Percentiles rank a stretch among this genome's conserved stretches.
Conservation (phyloP, 805 yeast species). For the Teunomyces pallodes region DNA sequence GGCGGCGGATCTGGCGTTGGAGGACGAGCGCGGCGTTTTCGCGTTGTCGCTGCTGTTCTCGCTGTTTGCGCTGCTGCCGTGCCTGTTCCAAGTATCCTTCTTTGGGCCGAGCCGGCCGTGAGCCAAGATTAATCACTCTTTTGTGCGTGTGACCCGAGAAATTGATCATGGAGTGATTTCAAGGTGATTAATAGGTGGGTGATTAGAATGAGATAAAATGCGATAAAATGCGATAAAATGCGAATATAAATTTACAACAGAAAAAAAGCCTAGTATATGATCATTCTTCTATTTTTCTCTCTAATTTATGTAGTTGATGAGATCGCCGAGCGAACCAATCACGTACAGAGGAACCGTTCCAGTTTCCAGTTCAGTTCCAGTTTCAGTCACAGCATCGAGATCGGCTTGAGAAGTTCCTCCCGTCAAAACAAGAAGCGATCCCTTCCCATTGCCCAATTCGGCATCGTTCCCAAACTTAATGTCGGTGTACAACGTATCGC, state of each 20-base stretch:
- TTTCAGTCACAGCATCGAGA: constrained; percentile 14
- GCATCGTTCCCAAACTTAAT: constrained; percentile 45
- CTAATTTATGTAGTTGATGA: constrained; percentile 11
- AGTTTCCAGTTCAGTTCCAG: constrained; percentile 10
- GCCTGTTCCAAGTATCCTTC: constrained; percentile 57
- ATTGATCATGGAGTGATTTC: constrained; percentile 36
- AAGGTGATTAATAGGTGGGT: no score
- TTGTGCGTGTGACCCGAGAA: constrained; percentile 68
- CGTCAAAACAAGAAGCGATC: constrained; percentile 33
- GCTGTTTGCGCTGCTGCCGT: constrained; percentile 58
- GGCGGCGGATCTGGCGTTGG: constrained; percentile 48
- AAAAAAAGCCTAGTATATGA: no score
- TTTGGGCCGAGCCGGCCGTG: constrained; percentile 37
- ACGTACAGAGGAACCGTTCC: constrained; percentile 27
- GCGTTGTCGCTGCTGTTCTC: constrained; percentile 55
- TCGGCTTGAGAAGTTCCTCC: constrained; percentile 34
- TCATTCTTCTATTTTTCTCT: neutral
- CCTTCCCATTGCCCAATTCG: constrained; percentile 26
- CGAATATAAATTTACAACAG: neutral
- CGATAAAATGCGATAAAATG: no score
- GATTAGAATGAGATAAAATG: neutral
- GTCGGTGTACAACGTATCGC: constrained; percentile 42
- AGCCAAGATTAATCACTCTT: constrained; percentile 62
- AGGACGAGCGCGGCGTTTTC: constrained; percentile 49
- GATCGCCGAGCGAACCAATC: constrained; percentile 32